phyloP scores from a whole-genome alignment of 495 filamentous ascomycete species.

The Podospora tetraspora region DNA sequence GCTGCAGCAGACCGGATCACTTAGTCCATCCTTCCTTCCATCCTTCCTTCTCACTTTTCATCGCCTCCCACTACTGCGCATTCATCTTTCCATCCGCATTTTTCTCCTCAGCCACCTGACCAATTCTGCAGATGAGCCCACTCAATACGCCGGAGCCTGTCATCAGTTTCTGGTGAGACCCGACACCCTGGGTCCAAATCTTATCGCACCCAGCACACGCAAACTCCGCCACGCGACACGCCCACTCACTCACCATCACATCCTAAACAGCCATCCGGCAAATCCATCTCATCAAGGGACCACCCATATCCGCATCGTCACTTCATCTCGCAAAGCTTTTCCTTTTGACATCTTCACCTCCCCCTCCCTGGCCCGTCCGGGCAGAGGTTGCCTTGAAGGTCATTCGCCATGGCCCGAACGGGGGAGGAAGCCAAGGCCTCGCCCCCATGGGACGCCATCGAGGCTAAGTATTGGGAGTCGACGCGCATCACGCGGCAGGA shows the following conservation, averaged over 20 bases:
- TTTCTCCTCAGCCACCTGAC: not conserved
- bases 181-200: not conserved
- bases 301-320: not conserved
- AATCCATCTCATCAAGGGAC: not conserved
- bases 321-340: not conserved
- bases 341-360: not conserved
- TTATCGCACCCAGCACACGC: not conserved
- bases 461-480: constrained; percentile 25
- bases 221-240: not conserved
- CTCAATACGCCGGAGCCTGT: not conserved
- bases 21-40: not conserved
- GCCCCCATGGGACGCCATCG: constrained; percentile 25
- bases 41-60: not conserved
- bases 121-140: not conserved
- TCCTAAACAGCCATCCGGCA: too few species aligned
- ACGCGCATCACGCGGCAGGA: constrained; percentile 10
- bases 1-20: not conserved
- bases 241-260: not conserved
- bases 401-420: not conserved
- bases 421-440: not conserved
- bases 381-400: not conserved
- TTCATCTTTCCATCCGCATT: not conserved
- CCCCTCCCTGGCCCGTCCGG: not conserved
- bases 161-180: not conserved
- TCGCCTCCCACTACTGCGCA: not conserved